These are phyloP conservation scores for Gossypium trilobum DNA, from an alignment of 441 rosid genomes.

Conservation along the genomic window DNA sequence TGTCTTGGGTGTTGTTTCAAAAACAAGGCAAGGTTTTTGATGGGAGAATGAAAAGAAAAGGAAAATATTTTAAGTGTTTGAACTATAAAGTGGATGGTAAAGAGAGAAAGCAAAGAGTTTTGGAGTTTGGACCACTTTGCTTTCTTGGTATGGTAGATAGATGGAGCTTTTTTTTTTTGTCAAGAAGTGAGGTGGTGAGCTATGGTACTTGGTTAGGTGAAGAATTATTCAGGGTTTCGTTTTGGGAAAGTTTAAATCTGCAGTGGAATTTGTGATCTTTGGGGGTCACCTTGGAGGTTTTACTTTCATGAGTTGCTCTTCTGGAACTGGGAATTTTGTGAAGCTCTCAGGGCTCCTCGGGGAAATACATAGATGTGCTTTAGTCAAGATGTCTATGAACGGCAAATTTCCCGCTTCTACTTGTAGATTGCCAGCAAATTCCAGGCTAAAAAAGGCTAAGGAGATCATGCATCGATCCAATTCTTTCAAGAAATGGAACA, in stretches of 20 bases:
- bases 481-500: conserved; percentile 37
- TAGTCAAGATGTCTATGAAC: conserved; percentile 49
- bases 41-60: not conserved
- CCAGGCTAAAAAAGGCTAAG: conserved; percentile 40
- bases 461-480: conserved; percentile 32
- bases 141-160: conserved; percentile 18
- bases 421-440: conserved; percentile 34
- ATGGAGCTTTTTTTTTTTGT: conserved; percentile 16
- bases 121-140: conserved; percentile 25
- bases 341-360: conserved; percentile 30
- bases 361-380: conserved; percentile 30
- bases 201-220: not conserved
- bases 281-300: conserved; percentile 15
- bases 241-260: conserved; percentile 11
- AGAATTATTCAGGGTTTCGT: not conserved
- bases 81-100: conserved; percentile 2
- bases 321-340: conserved; percentile 34
- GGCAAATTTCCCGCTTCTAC: conserved; percentile 42
- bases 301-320: conserved; percentile 40
- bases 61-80: not conserved
- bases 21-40: conserved; percentile 19
- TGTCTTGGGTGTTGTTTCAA: conserved; percentile 19
- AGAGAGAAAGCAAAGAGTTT: conserved; percentile 11
- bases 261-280: conserved; percentile 20
- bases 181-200: conserved; percentile 21